Percentiles rank a stretch among this genome's conserved stretches.
phyloP scores from a whole-genome alignment of 2,329 filamentous ascomycete genomes.

The Emericellopsis cladophorae region DNA sequence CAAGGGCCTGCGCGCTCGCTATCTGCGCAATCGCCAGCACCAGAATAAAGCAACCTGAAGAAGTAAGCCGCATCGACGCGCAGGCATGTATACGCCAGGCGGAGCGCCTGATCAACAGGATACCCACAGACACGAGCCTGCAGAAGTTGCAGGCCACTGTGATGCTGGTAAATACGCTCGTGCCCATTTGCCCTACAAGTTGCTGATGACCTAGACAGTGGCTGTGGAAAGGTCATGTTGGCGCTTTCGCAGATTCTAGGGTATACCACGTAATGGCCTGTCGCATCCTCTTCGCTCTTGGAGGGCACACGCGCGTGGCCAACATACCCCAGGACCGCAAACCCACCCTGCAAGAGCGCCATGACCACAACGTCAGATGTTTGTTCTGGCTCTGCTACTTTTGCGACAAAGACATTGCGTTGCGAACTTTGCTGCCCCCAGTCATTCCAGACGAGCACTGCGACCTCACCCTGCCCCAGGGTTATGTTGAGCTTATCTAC shows the following conservation, averaged over 20 bases:
- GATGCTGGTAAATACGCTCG: conserved; percentile 21
- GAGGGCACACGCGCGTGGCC: conserved; percentile 17
- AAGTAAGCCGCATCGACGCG: not conserved
- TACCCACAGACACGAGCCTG: conserved; percentile 22
- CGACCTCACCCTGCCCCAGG: conserved; percentile 30
- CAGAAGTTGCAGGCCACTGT: conserved; percentile 23
- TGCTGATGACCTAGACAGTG: not conserved
- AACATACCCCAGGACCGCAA: not conserved
- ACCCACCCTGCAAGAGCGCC: not conserved
- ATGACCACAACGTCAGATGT: conserved; percentile 3
- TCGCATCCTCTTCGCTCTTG: conserved; percentile 29
- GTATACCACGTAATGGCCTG: conserved; percentile 23
- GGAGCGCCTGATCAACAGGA: conserved; percentile 19
- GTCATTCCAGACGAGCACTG: conserved; percentile 30
- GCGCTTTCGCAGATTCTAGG: conserved; percentile 18
- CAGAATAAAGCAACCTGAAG: not conserved
- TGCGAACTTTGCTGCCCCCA: conserved; percentile 10
- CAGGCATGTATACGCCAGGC: conserved; percentile 6
- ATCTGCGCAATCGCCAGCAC: conserved; percentile 23
- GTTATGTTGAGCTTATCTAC: conserved; percentile 1
- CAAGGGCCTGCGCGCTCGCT: conserved; percentile 28
- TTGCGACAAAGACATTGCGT: conserved; percentile 12
- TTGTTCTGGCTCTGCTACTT: conserved; percentile 15
- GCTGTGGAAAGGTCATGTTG: not conserved
- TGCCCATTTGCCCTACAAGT: not conserved